Evolutionary conservation across 192 early-diverging fungal genomes (phyloP).

Genomic region (Oehlia diaphana): DNA sequence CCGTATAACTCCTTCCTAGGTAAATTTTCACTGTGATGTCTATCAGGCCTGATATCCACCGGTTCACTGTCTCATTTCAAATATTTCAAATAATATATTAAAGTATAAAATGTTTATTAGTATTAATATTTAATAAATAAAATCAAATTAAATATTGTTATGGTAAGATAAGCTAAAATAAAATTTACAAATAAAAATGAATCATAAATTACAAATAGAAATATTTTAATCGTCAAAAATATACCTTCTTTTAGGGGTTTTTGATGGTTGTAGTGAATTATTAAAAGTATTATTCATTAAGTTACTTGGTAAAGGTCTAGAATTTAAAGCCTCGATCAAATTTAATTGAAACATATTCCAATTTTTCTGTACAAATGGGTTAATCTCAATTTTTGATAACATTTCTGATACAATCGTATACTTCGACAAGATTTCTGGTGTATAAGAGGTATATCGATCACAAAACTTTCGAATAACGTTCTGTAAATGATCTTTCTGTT

Average conservation of each 20-base stretch:
- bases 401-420: background rate
- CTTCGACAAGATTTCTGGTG: background rate
- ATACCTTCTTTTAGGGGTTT: background rate
- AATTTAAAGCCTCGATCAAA: background rate
- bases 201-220: background rate
- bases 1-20: background rate
- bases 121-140: background rate
- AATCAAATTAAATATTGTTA: background rate
- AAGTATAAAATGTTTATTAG: no score
- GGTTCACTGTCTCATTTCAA: background rate
- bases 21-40: background rate
- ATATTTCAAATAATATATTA: no score
- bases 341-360: background rate
- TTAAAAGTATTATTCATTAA: background rate
- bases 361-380: conserved; percentile 1
- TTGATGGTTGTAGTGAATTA: background rate
- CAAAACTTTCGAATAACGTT: background rate
- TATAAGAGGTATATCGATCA: background rate
- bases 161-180: no score
- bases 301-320: background rate
- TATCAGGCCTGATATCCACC: background rate
- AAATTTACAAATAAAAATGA: no score
- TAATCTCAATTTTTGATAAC: background rate
- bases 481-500: background rate
- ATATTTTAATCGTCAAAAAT: background rate